Evolutionary conservation across 768 basidiomycete genomes (phyloP), one percentile per base, ranked within the genome.

Genomic region (Pisolithus microcarpus): DNA sequence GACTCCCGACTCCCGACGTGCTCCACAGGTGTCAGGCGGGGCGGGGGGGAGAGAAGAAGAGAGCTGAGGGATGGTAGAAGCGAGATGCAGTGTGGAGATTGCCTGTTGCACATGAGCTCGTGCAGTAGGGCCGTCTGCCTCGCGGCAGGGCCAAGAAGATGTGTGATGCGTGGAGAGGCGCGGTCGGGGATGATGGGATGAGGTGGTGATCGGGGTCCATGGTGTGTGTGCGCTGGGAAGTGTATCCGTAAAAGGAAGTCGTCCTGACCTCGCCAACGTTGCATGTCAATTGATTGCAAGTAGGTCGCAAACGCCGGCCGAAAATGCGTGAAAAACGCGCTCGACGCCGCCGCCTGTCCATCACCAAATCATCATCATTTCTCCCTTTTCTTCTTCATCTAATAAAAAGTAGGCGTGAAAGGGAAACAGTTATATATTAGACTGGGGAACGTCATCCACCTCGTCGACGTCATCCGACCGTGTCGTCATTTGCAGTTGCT

Each of bases 181-280:
- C 50, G 58, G 56, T 53, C 19, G 42, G 61, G 55, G 60, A 51
- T 47, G 53, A 19, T 34, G 36, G 48, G n/a, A 48, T 21, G 13
- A 19, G 24, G 42, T 5, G 13, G 57, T 64, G 58, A 23, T 7
- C n/a, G 63, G 58, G 65, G 63, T 53, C 55, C 51, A 10, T n/a
- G 1, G 13, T n/a, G 18, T 21, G 34, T 21, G 38, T 24, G 49
- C 49, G 53, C 61, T 51, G 56, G 51, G 51, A 37, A 36, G 51
- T 21, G 30, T 49, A 57, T 7, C 63, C 58, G 39, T 18, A 50
- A 53, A 43, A 7, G 52, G 50, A 49, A 56, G 53, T 40, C 30
- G 55, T 49, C 52, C 59, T 51, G 56, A 51, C 65, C 61, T 65
- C 61, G 59, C 63, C 63, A 61, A 63, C 61, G 63, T 54, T 55